phyloP scores from a whole-genome alignment of 202 grass and related monocot species.

The Bolboschoenoplectus hybrid region DNA sequence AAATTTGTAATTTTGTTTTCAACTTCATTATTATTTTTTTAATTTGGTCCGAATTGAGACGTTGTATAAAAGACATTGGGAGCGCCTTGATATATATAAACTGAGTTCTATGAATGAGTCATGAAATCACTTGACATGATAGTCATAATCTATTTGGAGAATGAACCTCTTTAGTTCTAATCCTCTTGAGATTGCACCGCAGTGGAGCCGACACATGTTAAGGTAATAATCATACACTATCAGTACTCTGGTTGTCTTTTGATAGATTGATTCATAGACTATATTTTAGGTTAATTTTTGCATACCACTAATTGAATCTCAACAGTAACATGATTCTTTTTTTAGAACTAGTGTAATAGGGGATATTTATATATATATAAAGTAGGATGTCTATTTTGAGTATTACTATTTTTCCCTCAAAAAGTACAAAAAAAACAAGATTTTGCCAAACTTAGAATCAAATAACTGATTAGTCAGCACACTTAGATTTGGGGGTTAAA shows the following conservation, averaged over 20 bases:
- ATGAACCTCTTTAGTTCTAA: slow-evolving; percentile 19
- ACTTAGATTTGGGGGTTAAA: slow-evolving; percentile 33
- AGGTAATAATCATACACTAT: slow-evolving; percentile 12
- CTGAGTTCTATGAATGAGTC: slow-evolving; percentile 26
- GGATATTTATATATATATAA: background rate
- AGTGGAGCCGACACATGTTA: slow-evolving; percentile 13
- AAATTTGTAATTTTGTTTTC: slow-evolving; percentile 11
- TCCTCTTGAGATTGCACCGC: background rate
- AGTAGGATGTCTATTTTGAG: slow-evolving; percentile 25
- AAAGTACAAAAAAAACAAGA: slow-evolving; percentile 17
- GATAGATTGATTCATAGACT: background rate
- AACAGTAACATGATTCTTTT: background rate
- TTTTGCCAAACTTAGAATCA: slow-evolving; percentile 29
- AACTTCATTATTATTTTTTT: background rate
- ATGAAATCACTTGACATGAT: slow-evolving; percentile 19
- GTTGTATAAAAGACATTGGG: slow-evolving; percentile 35
- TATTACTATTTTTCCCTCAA: background rate
- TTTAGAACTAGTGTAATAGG: background rate
- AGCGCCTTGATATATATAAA: slow-evolving; percentile 40
- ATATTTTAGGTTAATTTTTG: background rate
- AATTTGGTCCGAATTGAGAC: background rate
- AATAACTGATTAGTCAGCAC: slow-evolving; percentile 12
- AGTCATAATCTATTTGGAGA: slow-evolving; percentile 22
- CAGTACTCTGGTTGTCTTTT: slow-evolving; percentile 31
- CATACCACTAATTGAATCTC: background rate